A percentile compares a stretch with the other conserved stretches of the same genome.
Evolutionary conservation across 225 moss, liverwort and hornwort genomes (phyloP).

Genomic region (Sphagnum contortum): DNA sequence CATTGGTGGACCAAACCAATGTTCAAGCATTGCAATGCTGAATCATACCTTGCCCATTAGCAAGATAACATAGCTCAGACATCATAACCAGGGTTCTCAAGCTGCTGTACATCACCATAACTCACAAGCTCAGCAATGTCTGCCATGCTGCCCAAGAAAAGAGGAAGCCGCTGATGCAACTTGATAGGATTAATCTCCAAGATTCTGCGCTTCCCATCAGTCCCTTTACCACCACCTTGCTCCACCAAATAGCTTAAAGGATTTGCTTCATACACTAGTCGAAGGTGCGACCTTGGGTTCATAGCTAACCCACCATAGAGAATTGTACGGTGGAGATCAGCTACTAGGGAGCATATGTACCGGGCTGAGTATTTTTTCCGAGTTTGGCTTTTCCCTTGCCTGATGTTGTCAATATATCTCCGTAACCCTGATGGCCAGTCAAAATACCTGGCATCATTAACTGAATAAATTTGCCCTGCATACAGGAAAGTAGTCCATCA

Average conservation of each 20-base stretch:
- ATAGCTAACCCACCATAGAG: slow-evolving; percentile 90
- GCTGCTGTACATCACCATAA: slow-evolving; percentile 88
- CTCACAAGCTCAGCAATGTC: slow-evolving; percentile 84
- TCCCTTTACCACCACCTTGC: slow-evolving; percentile 80
- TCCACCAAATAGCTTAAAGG: slow-evolving; percentile 86
- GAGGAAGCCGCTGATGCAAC: slow-evolving; percentile 75
- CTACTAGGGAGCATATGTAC: slow-evolving; percentile 90
- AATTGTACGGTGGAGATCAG: slow-evolving; percentile 89
- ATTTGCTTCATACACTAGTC: slow-evolving; percentile 88
- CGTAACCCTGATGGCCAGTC: slow-evolving; percentile 86
- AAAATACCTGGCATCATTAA: slow-evolving; percentile 94
- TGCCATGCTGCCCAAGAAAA: slow-evolving; percentile 77
- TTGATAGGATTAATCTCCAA: slow-evolving; percentile 61
- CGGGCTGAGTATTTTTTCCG: slow-evolving; percentile 96
- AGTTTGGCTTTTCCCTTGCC: slow-evolving; percentile 87
- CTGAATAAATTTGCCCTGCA: slow-evolving; percentile 94
- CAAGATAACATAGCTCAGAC: slow-evolving; percentile 16
- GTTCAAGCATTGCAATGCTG: too few relatives aligned
- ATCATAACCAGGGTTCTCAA: slow-evolving; percentile 87
- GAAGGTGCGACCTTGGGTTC: slow-evolving; percentile 88
- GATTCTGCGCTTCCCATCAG: slow-evolving; percentile 78
- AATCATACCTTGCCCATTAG: too few relatives aligned
- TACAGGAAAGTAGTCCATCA: neutral
- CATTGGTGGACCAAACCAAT: too few relatives aligned
- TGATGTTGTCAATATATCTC: slow-evolving; percentile 79